Percentiles rank a stretch among this genome's conserved stretches.
phyloP scores from a whole-genome alignment of 1,139 yeast species.

The Suhomyces wounanorum region DNA sequence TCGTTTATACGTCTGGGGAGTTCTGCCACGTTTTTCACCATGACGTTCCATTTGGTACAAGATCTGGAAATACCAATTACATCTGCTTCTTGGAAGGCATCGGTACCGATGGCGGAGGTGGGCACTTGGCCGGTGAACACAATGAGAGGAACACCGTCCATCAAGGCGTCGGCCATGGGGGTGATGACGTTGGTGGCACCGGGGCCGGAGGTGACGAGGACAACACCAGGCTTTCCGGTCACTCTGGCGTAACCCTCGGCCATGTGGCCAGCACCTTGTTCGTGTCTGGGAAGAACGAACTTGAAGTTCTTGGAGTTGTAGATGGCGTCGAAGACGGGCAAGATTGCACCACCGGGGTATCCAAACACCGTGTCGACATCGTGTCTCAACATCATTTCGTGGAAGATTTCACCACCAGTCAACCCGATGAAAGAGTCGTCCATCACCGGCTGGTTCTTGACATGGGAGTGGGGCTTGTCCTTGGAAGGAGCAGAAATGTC shows the following conservation, averaged over 20 bases:
- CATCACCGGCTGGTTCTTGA: conserved; percentile 38
- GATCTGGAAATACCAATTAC: conserved; percentile 95
- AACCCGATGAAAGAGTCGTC: conserved; percentile 91
- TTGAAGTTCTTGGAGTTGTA: conserved; percentile 86
- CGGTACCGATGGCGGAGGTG: conserved; percentile 93
- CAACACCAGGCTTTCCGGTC: conserved; percentile 96
- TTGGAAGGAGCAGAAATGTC: conserved; percentile 13
- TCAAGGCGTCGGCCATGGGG: conserved; percentile 95
- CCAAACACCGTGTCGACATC: conserved; percentile 94
- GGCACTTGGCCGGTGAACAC: conserved; percentile 99
- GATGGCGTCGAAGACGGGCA: conserved; percentile 97
- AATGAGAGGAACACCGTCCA: conserved; percentile 96
- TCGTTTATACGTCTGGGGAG: conserved; percentile 94
- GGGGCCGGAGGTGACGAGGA: conserved; percentile 95
- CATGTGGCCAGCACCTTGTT: conserved; percentile 99
- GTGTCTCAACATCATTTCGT: conserved; percentile 98
- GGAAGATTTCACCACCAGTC: conserved; percentile 97
- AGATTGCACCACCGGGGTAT: conserved; percentile 97
- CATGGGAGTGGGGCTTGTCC: conserved; percentile 19
- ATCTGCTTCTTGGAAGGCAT: conserved; percentile 99
- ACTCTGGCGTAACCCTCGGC: conserved; percentile 99
- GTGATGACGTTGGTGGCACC: conserved; percentile 98
- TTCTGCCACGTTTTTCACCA: conserved; percentile 94
- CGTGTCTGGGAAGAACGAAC: conserved; percentile 93
- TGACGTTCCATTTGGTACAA: conserved; percentile 98